Base-by-base conservation (phyloP, 441 rosid species). In the Croton setiger region DNA sequence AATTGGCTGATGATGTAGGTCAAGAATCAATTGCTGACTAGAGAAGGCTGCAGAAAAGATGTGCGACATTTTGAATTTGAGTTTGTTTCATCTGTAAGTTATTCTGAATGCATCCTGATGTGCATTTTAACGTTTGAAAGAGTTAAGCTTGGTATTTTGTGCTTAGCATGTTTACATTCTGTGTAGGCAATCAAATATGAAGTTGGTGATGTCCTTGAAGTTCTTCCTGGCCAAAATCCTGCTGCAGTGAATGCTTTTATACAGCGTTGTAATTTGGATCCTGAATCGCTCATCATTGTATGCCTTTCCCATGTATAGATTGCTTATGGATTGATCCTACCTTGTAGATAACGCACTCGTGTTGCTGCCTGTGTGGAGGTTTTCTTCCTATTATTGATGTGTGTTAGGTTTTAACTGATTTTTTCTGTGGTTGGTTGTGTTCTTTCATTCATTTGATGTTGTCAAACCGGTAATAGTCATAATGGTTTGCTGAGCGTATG, bases 41-140 rank as follows among this genome's bases (percentile, higher is more conserved):
- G 79, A 70, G 76, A 56, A 67, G 90, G 79, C 69, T 72, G 81
- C 68, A 89, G 86, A 72, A 95, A 88, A 81, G 98, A 90, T 81
- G 98, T 95, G 67, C 92, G 84, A 51, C 97, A 90, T 81, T 89
- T 95, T 45, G 98, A 90, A 79, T 90, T 95, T 75, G 93, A 92
- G 54, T 90, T 82, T 81, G 78, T 74, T 81, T 85, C 95, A 60
- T 52, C 82, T 15, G 99, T 92, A 78, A 86, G 95, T 81, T 70
- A 53, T 77, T 73, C 66, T 8, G 20, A 2, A 44, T 39, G 43
- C 5, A 11, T 45, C 57, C 43, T 61, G 3, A 37, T 17, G 39
- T 8, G 48, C 65, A 48, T 23, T 45, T 55, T 20, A 52, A 27
- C 13, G n/a, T 44, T n/a, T 68, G 41, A 52, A 35, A 23, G 56